phyloP scores from a whole-genome alignment of 2,329 filamentous ascomycete species.

The Calycina herbarum region DNA sequence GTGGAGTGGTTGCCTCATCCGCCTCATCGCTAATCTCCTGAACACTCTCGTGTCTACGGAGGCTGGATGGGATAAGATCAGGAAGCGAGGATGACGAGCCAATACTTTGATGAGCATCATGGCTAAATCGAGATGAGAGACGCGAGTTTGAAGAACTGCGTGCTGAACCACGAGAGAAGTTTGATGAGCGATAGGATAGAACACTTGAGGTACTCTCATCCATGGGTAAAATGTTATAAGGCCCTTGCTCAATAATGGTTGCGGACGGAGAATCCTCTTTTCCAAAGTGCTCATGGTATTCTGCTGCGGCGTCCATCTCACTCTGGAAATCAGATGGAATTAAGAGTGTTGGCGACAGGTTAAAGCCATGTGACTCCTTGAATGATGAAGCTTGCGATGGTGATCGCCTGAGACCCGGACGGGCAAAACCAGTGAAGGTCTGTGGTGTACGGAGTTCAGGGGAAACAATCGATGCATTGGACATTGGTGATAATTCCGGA shows the following conservation, averaged over 20 bases:
- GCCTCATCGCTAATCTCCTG: not conserved
- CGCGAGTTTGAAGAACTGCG: slow-evolving; percentile 34
- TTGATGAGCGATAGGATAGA: slow-evolving; percentile 35
- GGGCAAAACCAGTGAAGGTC: slow-evolving; percentile 17
- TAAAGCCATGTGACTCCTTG: slow-evolving; percentile 59
- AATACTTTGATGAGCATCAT: slow-evolving; percentile 35
- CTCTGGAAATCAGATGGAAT: slow-evolving; percentile 60
- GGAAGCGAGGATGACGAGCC: slow-evolving; percentile 36
- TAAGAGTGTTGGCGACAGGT: slow-evolving; percentile 60
- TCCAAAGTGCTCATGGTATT: slow-evolving; percentile 33
- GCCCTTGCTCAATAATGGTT: slow-evolving; percentile 29
- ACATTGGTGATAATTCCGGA: slow-evolving; percentile 37
- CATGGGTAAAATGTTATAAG: slow-evolving; percentile 34
- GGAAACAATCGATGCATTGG: slow-evolving; percentile 28
- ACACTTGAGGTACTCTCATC: slow-evolving; percentile 35
- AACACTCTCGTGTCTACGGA: slow-evolving; percentile 19
- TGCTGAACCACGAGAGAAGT: slow-evolving; percentile 34
- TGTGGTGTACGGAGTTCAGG: slow-evolving; percentile 33
- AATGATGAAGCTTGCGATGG: slow-evolving; percentile 52
- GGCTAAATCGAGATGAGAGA: slow-evolving; percentile 32
- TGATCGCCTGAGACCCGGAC: slow-evolving; percentile 26
- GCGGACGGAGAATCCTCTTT: slow-evolving; percentile 24
- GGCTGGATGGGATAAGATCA: slow-evolving; percentile 34
- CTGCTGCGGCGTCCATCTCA: slow-evolving; percentile 45
- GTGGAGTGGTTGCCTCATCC: not conserved